Evolutionary conservation across 2,329 filamentous ascomycete genomes (phyloP).

Genomic region (Fusarium sp.): DNA sequence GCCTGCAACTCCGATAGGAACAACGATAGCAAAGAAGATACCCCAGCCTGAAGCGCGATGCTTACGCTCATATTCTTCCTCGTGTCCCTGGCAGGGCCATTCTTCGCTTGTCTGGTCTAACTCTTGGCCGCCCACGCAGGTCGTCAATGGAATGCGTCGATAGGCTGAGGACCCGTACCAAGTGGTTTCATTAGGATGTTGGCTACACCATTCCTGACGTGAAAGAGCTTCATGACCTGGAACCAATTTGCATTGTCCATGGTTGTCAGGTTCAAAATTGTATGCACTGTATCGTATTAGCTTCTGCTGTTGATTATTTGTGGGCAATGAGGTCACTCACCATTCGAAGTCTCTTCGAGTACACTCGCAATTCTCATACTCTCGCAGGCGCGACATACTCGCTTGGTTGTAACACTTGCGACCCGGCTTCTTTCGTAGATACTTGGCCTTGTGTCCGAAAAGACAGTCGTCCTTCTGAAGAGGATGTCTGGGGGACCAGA

Average conservation of each 20-base stretch:
- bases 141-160: slow-evolving; percentile 88
- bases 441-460: slow-evolving; percentile 90
- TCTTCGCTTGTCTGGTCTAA: slow-evolving; percentile 72
- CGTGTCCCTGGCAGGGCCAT: slow-evolving; percentile 77
- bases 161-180: slow-evolving; percentile 91
- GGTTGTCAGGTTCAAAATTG: slow-evolving; percentile 85
- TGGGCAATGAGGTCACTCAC: slow-evolving; percentile 59
- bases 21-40: slow-evolving; percentile 85
- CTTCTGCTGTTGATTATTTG: background rate
- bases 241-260: slow-evolving; percentile 82
- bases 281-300: slow-evolving; percentile 74
- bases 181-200: slow-evolving; percentile 75
- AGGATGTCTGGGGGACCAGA: slow-evolving; percentile 91
- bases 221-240: slow-evolving; percentile 72
- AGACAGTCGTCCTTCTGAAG: slow-evolving; percentile 81
- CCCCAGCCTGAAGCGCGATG: slow-evolving; percentile 76
- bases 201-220: slow-evolving; percentile 62
- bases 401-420: slow-evolving; percentile 84
- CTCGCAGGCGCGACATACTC: slow-evolving; percentile 76
- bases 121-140: slow-evolving; percentile 80
- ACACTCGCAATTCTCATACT: slow-evolving; percentile 83
- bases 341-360: slow-evolving; percentile 91
- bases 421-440: slow-evolving; percentile 88
- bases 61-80: slow-evolving; percentile 81
- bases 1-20: slow-evolving; percentile 78